A percentile compares a stretch with the other conserved stretches of the same genome.
Conservation (phyloP, 2,329 filamentous ascomycete species). For the Botrytis squamosa region DNA sequence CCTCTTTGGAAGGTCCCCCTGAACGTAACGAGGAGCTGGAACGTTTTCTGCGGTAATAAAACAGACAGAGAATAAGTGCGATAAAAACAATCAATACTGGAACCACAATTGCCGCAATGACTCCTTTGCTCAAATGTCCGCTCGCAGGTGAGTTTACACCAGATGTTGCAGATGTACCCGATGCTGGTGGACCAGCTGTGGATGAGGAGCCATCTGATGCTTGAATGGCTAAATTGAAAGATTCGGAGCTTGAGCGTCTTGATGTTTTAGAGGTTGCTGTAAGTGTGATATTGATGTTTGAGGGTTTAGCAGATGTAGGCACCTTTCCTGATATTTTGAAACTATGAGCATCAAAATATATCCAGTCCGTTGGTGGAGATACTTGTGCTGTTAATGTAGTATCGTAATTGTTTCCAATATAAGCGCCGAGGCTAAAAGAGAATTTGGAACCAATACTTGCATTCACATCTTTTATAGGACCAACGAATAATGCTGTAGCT, state of each 20-base stretch:
- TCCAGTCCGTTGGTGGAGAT: slow-evolving; percentile 30
- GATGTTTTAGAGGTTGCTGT: slow-evolving; percentile 31
- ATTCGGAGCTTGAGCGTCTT: slow-evolving; percentile 24
- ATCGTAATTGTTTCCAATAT: slow-evolving; percentile 32
- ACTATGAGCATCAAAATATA: slow-evolving; percentile 33
- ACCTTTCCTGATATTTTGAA: slow-evolving; percentile 33
- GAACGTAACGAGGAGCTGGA: slow-evolving; percentile 21
- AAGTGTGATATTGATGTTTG: slow-evolving; percentile 29
- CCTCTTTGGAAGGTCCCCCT: slow-evolving; percentile 26
- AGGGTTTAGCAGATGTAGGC: slow-evolving; percentile 24
- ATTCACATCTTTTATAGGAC: slow-evolving; percentile 29
- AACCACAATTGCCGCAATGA: slow-evolving; percentile 33
- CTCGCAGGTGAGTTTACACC: not conserved
- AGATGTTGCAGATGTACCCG: slow-evolving; percentile 17
- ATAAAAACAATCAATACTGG: slow-evolving; percentile 27
- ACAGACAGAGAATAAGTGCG: slow-evolving; percentile 27
- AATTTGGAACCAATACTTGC: slow-evolving; percentile 33
- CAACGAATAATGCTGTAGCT: slow-evolving; percentile 28
- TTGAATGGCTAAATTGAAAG: slow-evolving; percentile 29
- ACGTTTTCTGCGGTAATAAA: slow-evolving; percentile 29
- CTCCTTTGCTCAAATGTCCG: slow-evolving; percentile 24
- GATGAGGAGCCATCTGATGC: slow-evolving; percentile 4
- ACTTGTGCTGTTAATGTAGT: slow-evolving; percentile 27
- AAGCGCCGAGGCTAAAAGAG: slow-evolving; percentile 31
- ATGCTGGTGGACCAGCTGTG: slow-evolving; percentile 19